Conservation (phyloP, 306 rosid genomes). For the Acacia melanoxylon region DNA sequence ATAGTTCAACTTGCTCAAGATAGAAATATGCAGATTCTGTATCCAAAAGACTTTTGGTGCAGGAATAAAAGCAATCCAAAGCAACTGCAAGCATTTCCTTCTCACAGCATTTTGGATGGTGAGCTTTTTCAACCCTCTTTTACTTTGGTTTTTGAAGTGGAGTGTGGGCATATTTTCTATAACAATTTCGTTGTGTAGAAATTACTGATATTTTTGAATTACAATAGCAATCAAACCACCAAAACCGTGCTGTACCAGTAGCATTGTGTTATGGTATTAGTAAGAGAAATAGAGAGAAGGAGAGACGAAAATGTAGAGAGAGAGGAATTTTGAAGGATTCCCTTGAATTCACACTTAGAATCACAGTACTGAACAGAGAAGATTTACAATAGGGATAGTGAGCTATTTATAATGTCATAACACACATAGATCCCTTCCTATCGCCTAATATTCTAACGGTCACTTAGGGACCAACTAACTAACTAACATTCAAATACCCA, state of each 20-base stretch:
- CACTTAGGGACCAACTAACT: too few relatives aligned
- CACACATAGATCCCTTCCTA: too few relatives aligned
- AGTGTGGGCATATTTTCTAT: background rate
- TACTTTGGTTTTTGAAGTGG: background rate
- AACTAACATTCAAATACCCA: too few relatives aligned
- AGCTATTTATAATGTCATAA: too few relatives aligned
- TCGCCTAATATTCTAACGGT: too few relatives aligned
- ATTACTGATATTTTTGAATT: background rate
- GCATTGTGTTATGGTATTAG: background rate
- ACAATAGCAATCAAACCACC: background rate
- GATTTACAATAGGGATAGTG: too few relatives aligned
- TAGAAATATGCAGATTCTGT: conserved; percentile 55
- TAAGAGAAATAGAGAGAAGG: too few relatives aligned
- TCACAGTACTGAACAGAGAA: too few relatives aligned
- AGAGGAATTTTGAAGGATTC: too few relatives aligned
- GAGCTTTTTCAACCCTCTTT: conserved; percentile 28
- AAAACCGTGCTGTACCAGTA: background rate
- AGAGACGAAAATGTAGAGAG: too few relatives aligned
- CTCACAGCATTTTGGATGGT: conserved; percentile 69
- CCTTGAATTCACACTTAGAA: too few relatives aligned
- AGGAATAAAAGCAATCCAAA: conserved; percentile 45
- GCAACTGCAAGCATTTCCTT: conserved; percentile 58
- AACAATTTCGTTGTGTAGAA: background rate
- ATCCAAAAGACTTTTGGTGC: conserved; percentile 89
- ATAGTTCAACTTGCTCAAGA: conserved; percentile 52